Evolutionary conservation across 768 basidiomycete species (phyloP).

Genomic region (Suillus plorans): DNA sequence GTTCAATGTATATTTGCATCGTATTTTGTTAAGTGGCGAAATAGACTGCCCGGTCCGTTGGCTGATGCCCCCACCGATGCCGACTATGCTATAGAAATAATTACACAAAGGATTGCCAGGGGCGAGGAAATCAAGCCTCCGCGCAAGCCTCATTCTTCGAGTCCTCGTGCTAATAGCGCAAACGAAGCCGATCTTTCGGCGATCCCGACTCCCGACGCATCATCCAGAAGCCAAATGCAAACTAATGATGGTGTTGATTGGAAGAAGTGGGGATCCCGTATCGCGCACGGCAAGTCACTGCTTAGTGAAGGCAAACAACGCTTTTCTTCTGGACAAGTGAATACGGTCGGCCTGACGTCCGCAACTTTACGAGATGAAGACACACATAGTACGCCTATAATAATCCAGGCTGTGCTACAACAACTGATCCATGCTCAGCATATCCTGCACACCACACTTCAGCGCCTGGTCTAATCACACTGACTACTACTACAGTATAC

Average conservation of each 20-base stretch:
- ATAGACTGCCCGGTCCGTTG: slow-evolving; percentile 48
- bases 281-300: slow-evolving; percentile 45
- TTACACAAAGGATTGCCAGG: slow-evolving; percentile 55
- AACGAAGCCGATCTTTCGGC: slow-evolving; percentile 8
- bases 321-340: slow-evolving; percentile 35
- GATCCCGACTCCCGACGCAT: not conserved
- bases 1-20: not conserved
- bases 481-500: slow-evolving; percentile 47
- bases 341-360: slow-evolving; percentile 9
- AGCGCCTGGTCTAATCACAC: slow-evolving; percentile 57
- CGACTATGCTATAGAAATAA: slow-evolving; percentile 70
- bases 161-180: slow-evolving; percentile 14
- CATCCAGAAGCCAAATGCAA: slow-evolving; percentile 1
- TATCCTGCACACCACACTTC: slow-evolving; percentile 60
- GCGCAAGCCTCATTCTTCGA: slow-evolving; percentile 21
- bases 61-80: slow-evolving; percentile 62
- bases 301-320: slow-evolving; percentile 42
- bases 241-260: slow-evolving; percentile 39
- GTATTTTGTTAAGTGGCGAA: not conserved
- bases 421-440: slow-evolving; percentile 34
- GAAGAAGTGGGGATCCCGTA: slow-evolving; percentile 56
- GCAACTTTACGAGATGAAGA: slow-evolving; percentile 16
- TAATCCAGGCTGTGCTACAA: not conserved
- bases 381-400: slow-evolving; percentile 33
- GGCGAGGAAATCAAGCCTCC: slow-evolving; percentile 49